Evolutionary conservation across 2,329 filamentous ascomycete species (phyloP), one percentile per base, ranked within the genome.

Genomic region (Arthrinium puccinioides): DNA sequence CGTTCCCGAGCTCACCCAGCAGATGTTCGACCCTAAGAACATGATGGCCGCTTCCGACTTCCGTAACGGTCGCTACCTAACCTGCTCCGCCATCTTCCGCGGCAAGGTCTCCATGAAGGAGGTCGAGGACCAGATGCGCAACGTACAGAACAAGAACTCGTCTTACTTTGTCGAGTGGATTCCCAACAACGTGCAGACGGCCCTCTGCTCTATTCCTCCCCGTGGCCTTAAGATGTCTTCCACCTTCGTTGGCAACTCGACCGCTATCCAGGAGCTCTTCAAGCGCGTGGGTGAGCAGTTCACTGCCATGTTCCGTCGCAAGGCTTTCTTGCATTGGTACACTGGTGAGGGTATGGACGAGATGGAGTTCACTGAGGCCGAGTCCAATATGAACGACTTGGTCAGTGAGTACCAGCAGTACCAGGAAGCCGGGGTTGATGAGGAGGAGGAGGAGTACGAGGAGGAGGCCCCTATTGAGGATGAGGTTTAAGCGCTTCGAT

Each of bases 281-380:
- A 97, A 98, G 87, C 90, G 92, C 81, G 76, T 98, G 56, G 92
- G 92, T 63, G 92, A 98, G 70, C 92, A 98, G 75, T 98, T 98
- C 82, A 89, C 84, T 72, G 92, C 89, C 65, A 98, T 98, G 92
- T 98, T 98, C 84, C 82, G 92, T 74, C 88, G 92, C 74, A 98
- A 97, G 86, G 92, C 92, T 82, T 98, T 98, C 88, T 87, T 98
- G 81, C 92, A 97, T 78, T 98, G 92, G 92, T 98, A 98, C 76
- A 98, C 92, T 81, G 89, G 89, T 63, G 92, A 98, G 80, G 92
- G 92, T 74, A 98, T 98, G 92, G 92, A 98, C 72, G 92, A 98
- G 84, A 97, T 98, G 92, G 92, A 98, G 76, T 98, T 98, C 78
- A 98, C 92, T 63, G 92, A 98, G 80, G 92, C 92, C 56, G 92